A percentile compares a stretch with the other conserved stretches of the same genome.
Conservation (phyloP, 1,139 yeast genomes). For the Saccharomycopsis hybrid region DNA sequence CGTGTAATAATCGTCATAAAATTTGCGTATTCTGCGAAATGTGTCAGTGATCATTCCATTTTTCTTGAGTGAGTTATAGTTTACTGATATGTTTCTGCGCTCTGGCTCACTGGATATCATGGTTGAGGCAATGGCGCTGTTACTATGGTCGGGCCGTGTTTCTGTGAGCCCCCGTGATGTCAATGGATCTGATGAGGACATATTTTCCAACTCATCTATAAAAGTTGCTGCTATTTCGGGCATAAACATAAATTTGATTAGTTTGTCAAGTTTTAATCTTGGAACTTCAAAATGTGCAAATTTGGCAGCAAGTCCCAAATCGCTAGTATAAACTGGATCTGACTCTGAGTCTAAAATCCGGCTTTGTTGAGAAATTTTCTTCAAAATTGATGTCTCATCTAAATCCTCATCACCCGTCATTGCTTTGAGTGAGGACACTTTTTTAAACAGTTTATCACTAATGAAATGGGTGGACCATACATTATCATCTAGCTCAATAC, state of each 20-base stretch:
- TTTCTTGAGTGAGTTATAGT: neutral
- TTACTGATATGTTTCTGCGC: neutral
- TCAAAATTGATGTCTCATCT: conserved; percentile 10
- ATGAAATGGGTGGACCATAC: conserved; percentile 52
- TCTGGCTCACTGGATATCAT: neutral
- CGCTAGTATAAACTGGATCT: conserved; percentile 36
- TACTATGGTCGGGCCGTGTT: too few relatives aligned
- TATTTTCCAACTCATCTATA: neutral
- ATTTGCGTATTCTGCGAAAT: conserved; percentile 1
- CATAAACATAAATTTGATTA: too few relatives aligned
- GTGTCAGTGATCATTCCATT: conserved; percentile 1
- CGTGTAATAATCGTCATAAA: conserved; percentile 5
- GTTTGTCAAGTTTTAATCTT: neutral
- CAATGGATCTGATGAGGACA: neutral
- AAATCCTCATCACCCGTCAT: conserved; percentile 39
- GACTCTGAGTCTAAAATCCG: conserved; percentile 31
- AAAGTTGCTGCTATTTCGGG: too few relatives aligned
- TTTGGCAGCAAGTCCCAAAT: conserved; percentile 41
- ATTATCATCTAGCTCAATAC: conserved; percentile 39
- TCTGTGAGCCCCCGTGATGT: too few relatives aligned
- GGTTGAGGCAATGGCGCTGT: neutral
- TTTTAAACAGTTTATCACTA: conserved; percentile 37
- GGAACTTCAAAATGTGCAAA: conserved; percentile 26
- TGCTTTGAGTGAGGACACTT: conserved; percentile 41
- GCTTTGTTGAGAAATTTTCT: conserved; percentile 35